Percentiles rank a stretch among this genome's conserved stretches.
These are phyloP conservation scores for Stipa capillata DNA, from an alignment of 176 grass and related monocot genomes.

Conservation along the genomic window DNA sequence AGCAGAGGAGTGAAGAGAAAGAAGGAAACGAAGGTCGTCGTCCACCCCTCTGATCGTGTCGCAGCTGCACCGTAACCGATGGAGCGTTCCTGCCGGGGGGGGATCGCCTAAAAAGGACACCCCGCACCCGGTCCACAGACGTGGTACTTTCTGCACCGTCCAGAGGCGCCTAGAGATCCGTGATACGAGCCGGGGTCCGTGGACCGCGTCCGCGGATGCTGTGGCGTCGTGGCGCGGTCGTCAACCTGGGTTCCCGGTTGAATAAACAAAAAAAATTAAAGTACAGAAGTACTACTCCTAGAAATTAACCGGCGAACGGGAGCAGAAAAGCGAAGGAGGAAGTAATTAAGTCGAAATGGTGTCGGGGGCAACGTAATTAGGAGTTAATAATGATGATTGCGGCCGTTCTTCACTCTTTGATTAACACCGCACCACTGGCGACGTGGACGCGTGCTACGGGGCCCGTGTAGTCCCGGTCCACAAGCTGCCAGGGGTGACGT, in stretches of 20 bases:
- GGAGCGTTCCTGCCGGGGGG: not conserved
- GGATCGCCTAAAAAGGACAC: not conserved
- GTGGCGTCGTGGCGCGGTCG: not conserved
- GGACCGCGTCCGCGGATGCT: not conserved
- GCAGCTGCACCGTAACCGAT: constrained; percentile 17
- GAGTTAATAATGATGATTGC: not conserved
- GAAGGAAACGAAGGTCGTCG: not conserved
- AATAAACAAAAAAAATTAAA: not conserved
- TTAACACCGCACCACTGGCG: not conserved
- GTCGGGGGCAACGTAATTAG: not conserved
- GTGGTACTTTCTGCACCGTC: not conserved
- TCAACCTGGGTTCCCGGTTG: constrained; percentile 14
- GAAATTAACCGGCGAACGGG: not conserved
- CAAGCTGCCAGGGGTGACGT: not conserved
- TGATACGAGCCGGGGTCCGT: fast-evolving
- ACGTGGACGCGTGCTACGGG: not conserved
- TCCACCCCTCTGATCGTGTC: not conserved
- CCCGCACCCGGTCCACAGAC: not conserved
- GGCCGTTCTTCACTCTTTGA: not conserved
- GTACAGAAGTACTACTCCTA: not conserved
- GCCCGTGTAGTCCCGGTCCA: constrained; percentile 4
- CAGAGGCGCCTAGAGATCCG: not conserved
- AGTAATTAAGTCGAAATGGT: not conserved
- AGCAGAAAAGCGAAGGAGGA: not conserved
- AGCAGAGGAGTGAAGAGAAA: not conserved